Evolutionary conservation across 1,284 basidiomycete genomes (phyloP).

Genomic region (Ceratorhiza oryzae-sativae): DNA sequence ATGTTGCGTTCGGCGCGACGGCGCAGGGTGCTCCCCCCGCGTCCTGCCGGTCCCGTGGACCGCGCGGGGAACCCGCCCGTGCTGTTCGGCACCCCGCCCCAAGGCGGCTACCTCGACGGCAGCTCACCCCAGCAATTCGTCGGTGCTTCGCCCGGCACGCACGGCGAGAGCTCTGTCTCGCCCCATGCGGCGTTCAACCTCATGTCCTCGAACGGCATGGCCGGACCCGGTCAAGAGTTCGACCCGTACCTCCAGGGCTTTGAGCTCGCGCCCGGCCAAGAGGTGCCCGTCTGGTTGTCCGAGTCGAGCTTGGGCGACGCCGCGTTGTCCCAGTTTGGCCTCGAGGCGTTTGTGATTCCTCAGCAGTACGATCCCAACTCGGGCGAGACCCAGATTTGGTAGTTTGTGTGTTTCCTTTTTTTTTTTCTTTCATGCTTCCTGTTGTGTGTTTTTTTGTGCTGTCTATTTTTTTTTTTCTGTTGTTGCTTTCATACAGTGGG

Average conservation of each 20-base stretch:
- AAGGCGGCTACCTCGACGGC: conserved; percentile 11
- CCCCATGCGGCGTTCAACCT: conserved; percentile 18
- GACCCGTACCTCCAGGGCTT: conserved; percentile 42
- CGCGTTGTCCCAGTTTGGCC: conserved; percentile 76
- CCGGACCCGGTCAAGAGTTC: conserved; percentile 45
- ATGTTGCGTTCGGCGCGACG: conserved; percentile 84
- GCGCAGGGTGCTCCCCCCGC: conserved; percentile 64
- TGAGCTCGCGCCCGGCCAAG: conserved; percentile 64
- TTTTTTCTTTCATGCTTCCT: neutral
- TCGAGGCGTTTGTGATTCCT: conserved; percentile 82
- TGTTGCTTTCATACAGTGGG: neutral
- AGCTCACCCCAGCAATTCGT: conserved; percentile 28
- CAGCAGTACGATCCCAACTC: conserved; percentile 56
- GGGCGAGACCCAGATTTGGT: conserved; percentile 42
- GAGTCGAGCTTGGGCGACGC: conserved; percentile 78
- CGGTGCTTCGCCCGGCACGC: conserved; percentile 24
- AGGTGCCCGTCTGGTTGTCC: conserved; percentile 81
- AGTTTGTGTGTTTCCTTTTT: conserved; percentile 7
- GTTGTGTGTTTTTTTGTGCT: neutral
- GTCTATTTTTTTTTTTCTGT: conserved; percentile 34
- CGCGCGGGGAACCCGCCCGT: conserved; percentile 42
- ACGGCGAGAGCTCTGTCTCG: conserved; percentile 26
- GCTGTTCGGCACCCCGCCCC: conserved; percentile 23
- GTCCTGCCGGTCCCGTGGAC: conserved; percentile 49
- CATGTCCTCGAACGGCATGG: conserved; percentile 22